These are phyloP conservation scores for Kuraishia ogatae DNA, from an alignment of 805 yeast species.

Conservation along the genomic window DNA sequence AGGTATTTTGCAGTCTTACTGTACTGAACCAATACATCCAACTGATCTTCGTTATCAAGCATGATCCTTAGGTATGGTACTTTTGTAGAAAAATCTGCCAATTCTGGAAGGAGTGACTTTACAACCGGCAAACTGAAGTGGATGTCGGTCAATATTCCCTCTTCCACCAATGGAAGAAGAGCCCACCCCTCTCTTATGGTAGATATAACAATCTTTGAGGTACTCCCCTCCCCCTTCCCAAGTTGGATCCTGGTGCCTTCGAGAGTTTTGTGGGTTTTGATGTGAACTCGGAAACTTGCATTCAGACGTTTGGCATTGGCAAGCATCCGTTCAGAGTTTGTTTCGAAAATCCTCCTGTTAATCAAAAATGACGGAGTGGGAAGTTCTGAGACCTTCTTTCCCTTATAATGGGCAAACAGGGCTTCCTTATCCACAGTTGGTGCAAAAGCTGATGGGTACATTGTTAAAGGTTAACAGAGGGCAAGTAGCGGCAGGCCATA, in stretches of 20 bases:
- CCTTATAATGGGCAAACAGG: slow-evolving; percentile 21
- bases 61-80: slow-evolving; percentile 43
- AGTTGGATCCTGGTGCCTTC: slow-evolving; percentile 52
- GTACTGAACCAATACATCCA: slow-evolving; percentile 35
- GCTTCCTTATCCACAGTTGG: background rate
- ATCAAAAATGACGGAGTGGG: slow-evolving; percentile 52
- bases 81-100: slow-evolving; percentile 30
- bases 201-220: slow-evolving; percentile 53
- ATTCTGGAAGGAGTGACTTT: slow-evolving; percentile 36
- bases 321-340: slow-evolving; percentile 44
- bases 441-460: background rate
- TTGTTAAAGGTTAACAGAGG: background rate
- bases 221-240: slow-evolving; percentile 19
- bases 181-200: slow-evolving; percentile 62
- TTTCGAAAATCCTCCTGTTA: slow-evolving; percentile 27
- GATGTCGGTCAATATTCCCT: slow-evolving; percentile 31
- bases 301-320: slow-evolving; percentile 28
- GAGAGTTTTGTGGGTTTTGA: slow-evolving; percentile 65
- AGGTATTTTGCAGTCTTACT: slow-evolving; percentile 10
- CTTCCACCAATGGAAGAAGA: slow-evolving; percentile 23
- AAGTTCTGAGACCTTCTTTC: slow-evolving; percentile 33
- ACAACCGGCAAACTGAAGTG: slow-evolving; percentile 53
- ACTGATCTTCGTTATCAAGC: slow-evolving; percentile 53
- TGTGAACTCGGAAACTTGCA: slow-evolving; percentile 54
- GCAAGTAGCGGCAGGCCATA: background rate